Percentiles rank a stretch among this genome's conserved stretches.
phyloP scores from a whole-genome alignment of 2,329 filamentous ascomycete species.

The Ceratocystis huliohia region DNA sequence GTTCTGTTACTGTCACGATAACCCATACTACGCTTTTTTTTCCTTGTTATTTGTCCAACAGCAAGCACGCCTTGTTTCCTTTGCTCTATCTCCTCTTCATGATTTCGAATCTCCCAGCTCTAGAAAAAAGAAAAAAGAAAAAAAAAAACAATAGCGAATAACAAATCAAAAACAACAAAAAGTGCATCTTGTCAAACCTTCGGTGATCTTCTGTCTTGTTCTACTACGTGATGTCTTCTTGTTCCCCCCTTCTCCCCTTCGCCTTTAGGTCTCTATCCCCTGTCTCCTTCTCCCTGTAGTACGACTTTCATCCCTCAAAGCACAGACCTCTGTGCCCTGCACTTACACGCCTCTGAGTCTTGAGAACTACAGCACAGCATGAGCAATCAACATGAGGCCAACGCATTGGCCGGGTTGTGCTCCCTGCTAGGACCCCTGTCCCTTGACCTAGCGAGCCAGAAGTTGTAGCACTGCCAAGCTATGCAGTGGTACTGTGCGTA shows the following conservation, averaged over 20 bases:
- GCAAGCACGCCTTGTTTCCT: background rate
- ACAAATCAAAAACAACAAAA: background rate
- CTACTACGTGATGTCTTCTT: background rate
- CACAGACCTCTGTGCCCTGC: background rate
- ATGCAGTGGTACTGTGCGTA: background rate
- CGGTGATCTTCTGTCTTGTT: conserved; percentile 2
- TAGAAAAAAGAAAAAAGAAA: no score
- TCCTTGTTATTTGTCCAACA: background rate
- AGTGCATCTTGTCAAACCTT: background rate
- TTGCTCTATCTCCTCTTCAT: background rate
- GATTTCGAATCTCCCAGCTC: background rate
- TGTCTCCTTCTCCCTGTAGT: background rate
- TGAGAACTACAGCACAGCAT: background rate
- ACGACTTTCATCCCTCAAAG: background rate
- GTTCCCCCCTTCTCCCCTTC: background rate
- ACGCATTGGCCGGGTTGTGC: background rate
- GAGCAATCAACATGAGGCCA: background rate
- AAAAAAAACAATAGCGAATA: background rate
- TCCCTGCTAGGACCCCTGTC: background rate
- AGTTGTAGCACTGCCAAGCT: background rate
- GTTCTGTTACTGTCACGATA: background rate
- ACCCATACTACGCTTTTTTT: background rate
- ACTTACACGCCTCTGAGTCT: background rate
- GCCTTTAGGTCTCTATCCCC: background rate
- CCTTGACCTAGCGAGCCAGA: background rate